Conservation (phyloP, 305 asterid genomes). For the Fraxinus platypoda region DNA sequence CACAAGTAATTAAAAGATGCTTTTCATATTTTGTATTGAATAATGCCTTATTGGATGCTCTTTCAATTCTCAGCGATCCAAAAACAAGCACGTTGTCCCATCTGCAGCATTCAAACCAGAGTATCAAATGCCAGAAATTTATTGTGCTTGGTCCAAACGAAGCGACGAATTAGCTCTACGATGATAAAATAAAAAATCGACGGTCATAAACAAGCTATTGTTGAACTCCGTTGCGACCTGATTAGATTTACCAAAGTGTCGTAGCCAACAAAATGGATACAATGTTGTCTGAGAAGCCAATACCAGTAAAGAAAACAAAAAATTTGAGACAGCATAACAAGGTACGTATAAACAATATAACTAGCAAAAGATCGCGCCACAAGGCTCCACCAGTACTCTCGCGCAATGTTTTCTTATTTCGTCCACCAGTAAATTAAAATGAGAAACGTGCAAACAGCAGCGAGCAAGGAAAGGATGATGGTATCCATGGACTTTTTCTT, state of each 20-base stretch:
- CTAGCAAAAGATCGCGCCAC: constrained; percentile 27
- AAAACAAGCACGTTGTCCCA: background rate
- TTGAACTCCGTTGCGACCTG: background rate
- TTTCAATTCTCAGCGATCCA: background rate
- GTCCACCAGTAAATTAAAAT: constrained; percentile 93
- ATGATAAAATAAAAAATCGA: background rate
- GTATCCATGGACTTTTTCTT: constrained; percentile 97
- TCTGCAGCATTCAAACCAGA: background rate
- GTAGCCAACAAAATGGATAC: background rate
- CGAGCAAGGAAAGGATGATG: constrained; percentile 83
- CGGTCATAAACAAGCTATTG: background rate
- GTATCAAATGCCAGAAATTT: background rate
- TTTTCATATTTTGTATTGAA: background rate
- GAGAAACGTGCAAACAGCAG: constrained; percentile 78
- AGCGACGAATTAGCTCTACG: background rate
- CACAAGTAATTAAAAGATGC: background rate
- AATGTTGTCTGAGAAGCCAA: constrained; percentile 23
- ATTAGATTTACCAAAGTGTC: background rate
- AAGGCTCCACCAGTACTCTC: constrained; percentile 21
- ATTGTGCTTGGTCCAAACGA: background rate
- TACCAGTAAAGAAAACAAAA: constrained; percentile 25
- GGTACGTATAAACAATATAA: constrained; percentile 39
- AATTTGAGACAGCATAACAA: constrained; percentile 27
- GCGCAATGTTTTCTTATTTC: constrained; percentile 42
- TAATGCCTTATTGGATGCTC: background rate